Evolutionary conservation across 176 grass and related monocot genomes (phyloP), one percentile per base, ranked within the genome.

Genomic region (Zoysia pacifica): DNA sequence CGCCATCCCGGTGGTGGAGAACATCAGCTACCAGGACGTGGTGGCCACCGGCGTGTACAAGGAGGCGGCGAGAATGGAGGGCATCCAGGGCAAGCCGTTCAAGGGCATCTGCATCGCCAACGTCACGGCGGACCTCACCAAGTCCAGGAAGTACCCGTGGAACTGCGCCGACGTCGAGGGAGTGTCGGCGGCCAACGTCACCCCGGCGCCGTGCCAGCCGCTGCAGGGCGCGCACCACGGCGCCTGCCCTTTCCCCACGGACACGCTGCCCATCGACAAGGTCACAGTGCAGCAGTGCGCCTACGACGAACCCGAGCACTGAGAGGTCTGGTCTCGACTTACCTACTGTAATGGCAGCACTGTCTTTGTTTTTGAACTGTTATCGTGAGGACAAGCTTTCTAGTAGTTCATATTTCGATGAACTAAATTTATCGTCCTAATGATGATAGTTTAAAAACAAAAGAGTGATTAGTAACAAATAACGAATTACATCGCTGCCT

Each of bases 21-120:
- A 84, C 56, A 85, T 97, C 85, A 97, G 83, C 87, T 97, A 94
- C 91, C 91, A 93, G 83, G 86, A 97, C 48, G 94, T 97, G 13
- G 89, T 94, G 13, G 94, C 94, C 3, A 85, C 76, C 4, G 84
- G 89, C 4, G 94, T 94, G 6, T 82, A 72, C 36, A 88, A 36
- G 19, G 85, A 46, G 13, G 89, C 91, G 1, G 94, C 91, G 2
- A 13, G 94, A 20, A 81, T 97, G 18, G 89, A 97, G 77, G 94
- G 94, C 18, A 97, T 97, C 58, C 70, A 86, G 9, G 85, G 83
- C 48, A 89, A 89, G 5, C 86, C 92, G 0, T 98, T 98, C 51
- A 73, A 6, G 18, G 92, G 84, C 4, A 95, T 95, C 62, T 95
- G 96, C 84, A 83, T 98, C 65, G 91, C 92, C 65, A 98, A 95